A percentile compares a stretch with the other conserved stretches of the same genome.
Evolutionary conservation across 495 filamentous ascomycete species (phyloP).

Genomic region (Aspergillus nidulans): DNA sequence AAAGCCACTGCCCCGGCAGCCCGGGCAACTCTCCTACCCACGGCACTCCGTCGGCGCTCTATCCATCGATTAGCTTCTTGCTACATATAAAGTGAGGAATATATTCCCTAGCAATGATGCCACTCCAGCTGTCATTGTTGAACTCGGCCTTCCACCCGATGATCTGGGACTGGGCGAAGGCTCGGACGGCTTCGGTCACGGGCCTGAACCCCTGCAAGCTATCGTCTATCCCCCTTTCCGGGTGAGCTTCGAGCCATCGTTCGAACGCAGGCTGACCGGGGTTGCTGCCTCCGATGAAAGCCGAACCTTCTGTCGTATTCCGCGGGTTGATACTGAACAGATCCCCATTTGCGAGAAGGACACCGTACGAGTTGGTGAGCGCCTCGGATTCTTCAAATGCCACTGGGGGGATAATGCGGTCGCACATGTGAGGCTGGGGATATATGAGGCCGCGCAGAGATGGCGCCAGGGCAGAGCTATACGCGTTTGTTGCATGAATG

Average conservation of each 20-base stretch:
- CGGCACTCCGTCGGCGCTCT: constrained; percentile 4
- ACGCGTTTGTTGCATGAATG: constrained; percentile 2
- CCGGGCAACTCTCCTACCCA: constrained; percentile 3
- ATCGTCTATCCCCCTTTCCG: neutral
- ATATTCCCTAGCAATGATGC: neutral
- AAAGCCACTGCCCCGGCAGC: constrained; percentile 2
- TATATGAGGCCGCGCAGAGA: neutral
- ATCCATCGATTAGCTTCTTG: neutral
- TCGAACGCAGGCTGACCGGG: constrained; percentile 1
- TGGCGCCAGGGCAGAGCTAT: constrained; percentile 3
- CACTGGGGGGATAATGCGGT: neutral
- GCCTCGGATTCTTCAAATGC: neutral
- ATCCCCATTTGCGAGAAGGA: neutral
- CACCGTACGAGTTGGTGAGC: neutral
- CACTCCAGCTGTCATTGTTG: constrained; percentile 1
- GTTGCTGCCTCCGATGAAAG: constrained; percentile 4
- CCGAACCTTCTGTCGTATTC: neutral
- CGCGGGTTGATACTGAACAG: constrained; percentile 8
- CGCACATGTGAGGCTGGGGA: constrained; percentile 2
- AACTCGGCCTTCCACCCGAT: neutral
- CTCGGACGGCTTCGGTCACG: neutral
- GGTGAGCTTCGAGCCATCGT: neutral
- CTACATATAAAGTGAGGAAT: neutral
- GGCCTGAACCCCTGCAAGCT: neutral
- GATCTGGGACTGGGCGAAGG: neutral